These are phyloP conservation scores for Ceratocystis papillata DNA, from an alignment of 2,329 filamentous ascomycete species.

Conservation along the genomic window DNA sequence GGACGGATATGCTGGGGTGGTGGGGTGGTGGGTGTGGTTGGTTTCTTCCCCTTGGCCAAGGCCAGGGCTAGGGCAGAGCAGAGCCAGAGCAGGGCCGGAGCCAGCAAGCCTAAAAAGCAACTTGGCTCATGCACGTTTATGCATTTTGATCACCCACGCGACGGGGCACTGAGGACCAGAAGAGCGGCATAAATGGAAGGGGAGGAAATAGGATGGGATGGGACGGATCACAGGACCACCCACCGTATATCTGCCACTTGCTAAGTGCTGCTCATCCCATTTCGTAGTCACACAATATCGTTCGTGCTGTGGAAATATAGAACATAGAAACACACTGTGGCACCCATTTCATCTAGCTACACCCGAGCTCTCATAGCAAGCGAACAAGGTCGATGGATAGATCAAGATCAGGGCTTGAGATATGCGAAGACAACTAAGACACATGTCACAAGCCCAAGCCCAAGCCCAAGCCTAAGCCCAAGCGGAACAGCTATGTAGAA, in stretches of 20 bases:
- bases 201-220: too few species aligned
- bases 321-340: slow-evolving; percentile 1
- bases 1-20: too few species aligned
- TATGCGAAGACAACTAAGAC: slow-evolving; percentile 7
- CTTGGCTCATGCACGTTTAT: slow-evolving; percentile 2
- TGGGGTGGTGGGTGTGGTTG: too few species aligned
- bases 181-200: background rate
- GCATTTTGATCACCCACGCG: slow-evolving; percentile 6
- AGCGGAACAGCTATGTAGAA: background rate
- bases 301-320: slow-evolving; percentile 3
- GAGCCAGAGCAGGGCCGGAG: background rate
- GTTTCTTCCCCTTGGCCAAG: background rate
- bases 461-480: background rate
- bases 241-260: slow-evolving; percentile 2
- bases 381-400: background rate
- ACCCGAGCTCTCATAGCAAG: background rate
- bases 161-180: background rate
- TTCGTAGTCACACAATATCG: background rate
- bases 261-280: background rate
- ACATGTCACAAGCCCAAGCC: background rate
- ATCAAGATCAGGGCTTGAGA: slow-evolving; percentile 4
- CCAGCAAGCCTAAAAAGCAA: background rate
- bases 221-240: too few species aligned
- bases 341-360: slow-evolving; percentile 1
- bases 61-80: too few species aligned